Percentiles rank a stretch among this genome's conserved stretches.
Conservation (phyloP, 495 filamentous ascomycete genomes). For the Aspergillus saccharolyticus region DNA sequence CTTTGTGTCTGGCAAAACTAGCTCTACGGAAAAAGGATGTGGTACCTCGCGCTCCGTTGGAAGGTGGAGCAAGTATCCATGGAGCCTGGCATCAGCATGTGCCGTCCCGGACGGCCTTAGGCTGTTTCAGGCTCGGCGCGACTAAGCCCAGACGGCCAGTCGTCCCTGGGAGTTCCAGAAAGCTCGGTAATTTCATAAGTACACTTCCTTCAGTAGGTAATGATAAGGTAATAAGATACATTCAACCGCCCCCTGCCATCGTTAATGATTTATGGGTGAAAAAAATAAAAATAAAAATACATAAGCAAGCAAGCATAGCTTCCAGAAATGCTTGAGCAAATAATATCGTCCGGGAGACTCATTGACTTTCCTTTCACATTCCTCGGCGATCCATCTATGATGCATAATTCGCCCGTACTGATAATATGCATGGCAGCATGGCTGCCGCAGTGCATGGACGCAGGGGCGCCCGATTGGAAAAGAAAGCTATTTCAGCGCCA, state of each 20-base stretch:
- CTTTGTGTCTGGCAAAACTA: neutral
- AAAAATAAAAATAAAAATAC: too few species aligned
- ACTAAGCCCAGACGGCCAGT: conserved; percentile 6
- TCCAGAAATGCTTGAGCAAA: neutral
- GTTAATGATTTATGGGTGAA: neutral
- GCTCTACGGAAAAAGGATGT: neutral
- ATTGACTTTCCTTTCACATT: neutral
- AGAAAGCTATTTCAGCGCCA: neutral
- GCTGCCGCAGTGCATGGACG: neutral
- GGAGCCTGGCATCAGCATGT: conserved; percentile 17
- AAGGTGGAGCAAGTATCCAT: conserved; percentile 12
- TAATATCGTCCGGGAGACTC: neutral
- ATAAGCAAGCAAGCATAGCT: neutral
- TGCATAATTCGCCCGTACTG: neutral
- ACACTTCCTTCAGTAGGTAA: neutral
- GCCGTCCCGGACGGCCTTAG: conserved; percentile 19
- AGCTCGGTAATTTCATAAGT: neutral
- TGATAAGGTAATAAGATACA: neutral
- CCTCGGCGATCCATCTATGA: neutral
- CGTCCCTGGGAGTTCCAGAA: conserved; percentile 1
- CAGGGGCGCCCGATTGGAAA: neutral
- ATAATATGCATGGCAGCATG: neutral
- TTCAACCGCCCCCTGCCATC: neutral
- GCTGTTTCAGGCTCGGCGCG: conserved; percentile 19
- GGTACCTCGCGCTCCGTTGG: conserved; percentile 6